Evolutionary conservation across 106 monocot species (phyloP).

Genomic region (Platanthera zijinensis): DNA sequence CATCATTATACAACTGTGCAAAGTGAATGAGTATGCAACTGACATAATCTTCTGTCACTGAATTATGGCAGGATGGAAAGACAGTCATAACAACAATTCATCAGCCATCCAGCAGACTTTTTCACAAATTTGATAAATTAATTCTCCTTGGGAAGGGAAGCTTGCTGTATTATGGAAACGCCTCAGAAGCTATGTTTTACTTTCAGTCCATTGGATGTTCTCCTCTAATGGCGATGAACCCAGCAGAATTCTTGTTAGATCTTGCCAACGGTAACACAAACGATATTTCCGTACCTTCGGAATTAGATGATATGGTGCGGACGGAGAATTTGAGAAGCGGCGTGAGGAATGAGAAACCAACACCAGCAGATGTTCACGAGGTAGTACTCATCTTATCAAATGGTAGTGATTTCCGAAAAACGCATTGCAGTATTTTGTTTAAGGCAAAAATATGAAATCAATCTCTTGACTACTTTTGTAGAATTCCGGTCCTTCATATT

Average conservation of each 20-base stretch:
- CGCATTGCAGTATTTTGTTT: no score
- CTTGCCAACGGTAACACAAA: conserved; percentile 70
- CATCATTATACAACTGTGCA: no score
- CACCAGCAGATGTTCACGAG: conserved; percentile 65
- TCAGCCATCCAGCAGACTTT: conserved; percentile 85
- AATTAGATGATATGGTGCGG: conserved; percentile 58
- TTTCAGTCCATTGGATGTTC: conserved; percentile 76
- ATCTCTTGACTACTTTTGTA: no score
- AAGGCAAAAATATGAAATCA: no score
- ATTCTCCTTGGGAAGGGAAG: conserved; percentile 77
- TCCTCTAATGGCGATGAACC: conserved; percentile 83
- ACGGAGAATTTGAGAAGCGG: conserved; percentile 30
- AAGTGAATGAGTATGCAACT: no score
- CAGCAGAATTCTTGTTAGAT: conserved; percentile 83
- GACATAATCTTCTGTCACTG: not conserved
- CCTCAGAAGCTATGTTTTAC: conserved; percentile 65
- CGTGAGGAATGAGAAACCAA: conserved; percentile 36
- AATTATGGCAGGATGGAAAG: conserved; percentile 44
- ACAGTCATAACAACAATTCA: conserved; percentile 81
- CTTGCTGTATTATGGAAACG: conserved; percentile 70
- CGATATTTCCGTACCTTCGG: conserved; percentile 59
- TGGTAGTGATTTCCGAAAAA: no score
- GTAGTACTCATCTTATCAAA: conserved; percentile 21
- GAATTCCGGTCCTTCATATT: no score
- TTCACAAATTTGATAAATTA: conserved; percentile 69